Percentiles rank a stretch among this genome's conserved stretches.
Evolutionary conservation across 2,329 filamentous ascomycete species (phyloP).

Genomic region (Aspergillus melleus): DNA sequence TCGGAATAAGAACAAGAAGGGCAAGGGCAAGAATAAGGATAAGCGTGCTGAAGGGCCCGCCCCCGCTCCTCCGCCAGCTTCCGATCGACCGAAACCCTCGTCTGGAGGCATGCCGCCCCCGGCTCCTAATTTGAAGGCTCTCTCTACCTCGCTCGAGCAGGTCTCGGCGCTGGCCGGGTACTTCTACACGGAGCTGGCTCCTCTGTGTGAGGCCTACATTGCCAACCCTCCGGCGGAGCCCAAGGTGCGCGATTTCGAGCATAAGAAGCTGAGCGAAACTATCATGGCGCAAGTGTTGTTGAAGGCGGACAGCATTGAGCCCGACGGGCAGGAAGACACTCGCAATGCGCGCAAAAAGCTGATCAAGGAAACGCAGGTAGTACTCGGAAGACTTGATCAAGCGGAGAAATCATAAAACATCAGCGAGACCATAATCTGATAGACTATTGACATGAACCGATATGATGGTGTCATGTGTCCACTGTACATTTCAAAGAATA

Average conservation of each 20-base stretch:
- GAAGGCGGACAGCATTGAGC: slow-evolving; percentile 70
- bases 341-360: slow-evolving; percentile 50
- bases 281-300: slow-evolving; percentile 45
- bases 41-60: slow-evolving; percentile 19
- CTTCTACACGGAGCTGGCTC: slow-evolving; percentile 38
- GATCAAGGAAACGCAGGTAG: slow-evolving; percentile 43
- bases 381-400: slow-evolving; percentile 41
- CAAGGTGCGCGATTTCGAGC: slow-evolving; percentile 43
- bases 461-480: neutral
- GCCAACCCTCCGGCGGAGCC: slow-evolving; percentile 39
- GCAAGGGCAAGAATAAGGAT: slow-evolving; percentile 28
- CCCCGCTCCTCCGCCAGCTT: slow-evolving; percentile 17
- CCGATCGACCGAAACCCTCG: slow-evolving; percentile 17
- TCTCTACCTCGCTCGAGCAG: slow-evolving; percentile 38
- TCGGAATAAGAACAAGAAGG: slow-evolving; percentile 22
- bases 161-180: slow-evolving; percentile 39
- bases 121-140: slow-evolving; percentile 35
- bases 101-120: slow-evolving; percentile 25
- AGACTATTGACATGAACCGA: neutral
- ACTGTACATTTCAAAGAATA: slow-evolving; percentile 3
- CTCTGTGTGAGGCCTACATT: slow-evolving; percentile 41
- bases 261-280: slow-evolving; percentile 46
- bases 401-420: slow-evolving; percentile 14
- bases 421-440: neutral
- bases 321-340: slow-evolving; percentile 64